These are phyloP conservation scores for Dryas octopetala DNA, from an alignment of 306 rosid genomes.

Conservation along the genomic window DNA sequence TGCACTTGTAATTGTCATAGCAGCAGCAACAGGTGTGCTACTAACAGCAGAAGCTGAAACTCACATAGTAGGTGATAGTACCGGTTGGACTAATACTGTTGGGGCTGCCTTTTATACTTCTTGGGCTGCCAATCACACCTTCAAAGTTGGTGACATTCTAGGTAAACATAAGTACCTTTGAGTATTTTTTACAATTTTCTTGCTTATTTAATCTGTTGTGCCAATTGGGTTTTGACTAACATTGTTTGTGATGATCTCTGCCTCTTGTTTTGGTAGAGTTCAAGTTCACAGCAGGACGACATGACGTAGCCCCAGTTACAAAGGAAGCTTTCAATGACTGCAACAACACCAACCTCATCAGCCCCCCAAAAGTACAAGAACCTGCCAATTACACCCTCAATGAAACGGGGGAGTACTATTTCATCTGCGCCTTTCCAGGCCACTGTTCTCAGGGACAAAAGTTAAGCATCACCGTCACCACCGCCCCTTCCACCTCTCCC, in stretches of 20 bases:
- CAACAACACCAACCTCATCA: background rate
- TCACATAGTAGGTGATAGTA: background rate
- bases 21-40: background rate
- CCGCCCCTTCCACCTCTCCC: background rate
- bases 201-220: no score
- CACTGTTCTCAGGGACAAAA: constrained; percentile 24
- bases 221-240: no score
- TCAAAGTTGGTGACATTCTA: constrained; percentile 20
- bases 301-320: constrained; percentile 5
- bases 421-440: constrained; percentile 12
- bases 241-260: background rate
- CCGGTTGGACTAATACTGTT: constrained; percentile 2
- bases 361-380: background rate
- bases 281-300: constrained; percentile 3
- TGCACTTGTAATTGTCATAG: background rate
- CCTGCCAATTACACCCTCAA: constrained; percentile 25
- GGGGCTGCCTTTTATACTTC: constrained; percentile 5
- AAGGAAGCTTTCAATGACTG: constrained; percentile 13
- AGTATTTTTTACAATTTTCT: background rate
- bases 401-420: constrained; percentile 6
- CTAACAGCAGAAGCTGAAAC: constrained; percentile 13
- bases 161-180: background rate
- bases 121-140: constrained; percentile 19
- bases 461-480: constrained; percentile 2
- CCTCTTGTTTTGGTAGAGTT: constrained; percentile 4